These are phyloP conservation scores for Xerocomus spinulosus DNA, from an alignment of 768 basidiomycete genomes.

Conservation along the genomic window DNA sequence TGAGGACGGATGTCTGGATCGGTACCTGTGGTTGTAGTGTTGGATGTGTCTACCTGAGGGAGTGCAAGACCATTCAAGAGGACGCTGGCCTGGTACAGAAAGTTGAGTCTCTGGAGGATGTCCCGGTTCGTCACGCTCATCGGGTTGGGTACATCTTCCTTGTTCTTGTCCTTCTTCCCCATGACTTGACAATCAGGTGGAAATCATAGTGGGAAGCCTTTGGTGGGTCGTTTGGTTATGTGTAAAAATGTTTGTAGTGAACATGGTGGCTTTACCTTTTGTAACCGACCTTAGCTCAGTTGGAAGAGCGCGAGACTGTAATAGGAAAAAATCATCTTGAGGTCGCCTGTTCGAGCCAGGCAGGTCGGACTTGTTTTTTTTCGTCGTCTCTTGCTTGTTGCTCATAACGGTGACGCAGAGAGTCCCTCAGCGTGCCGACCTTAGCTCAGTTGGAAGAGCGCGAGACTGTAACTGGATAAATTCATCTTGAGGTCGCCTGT, in stretches of 20 bases:
- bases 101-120: conserved; percentile 78
- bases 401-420: too few species aligned
- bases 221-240: too few species aligned
- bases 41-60: neutral
- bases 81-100: conserved; percentile 76
- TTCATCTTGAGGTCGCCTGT: conserved; percentile 43
- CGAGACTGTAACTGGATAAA: conserved; percentile 39
- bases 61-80: conserved; percentile 46
- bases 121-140: conserved; percentile 63
- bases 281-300: conserved; percentile 34
- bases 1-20: neutral
- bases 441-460: conserved; percentile 49
- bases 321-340: conserved; percentile 35
- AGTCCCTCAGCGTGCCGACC: conserved; percentile 3
- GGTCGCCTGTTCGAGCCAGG: conserved; percentile 43
- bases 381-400: too few species aligned
- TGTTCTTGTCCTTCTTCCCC: conserved; percentile 66
- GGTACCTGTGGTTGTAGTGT: neutral
- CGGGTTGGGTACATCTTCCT: conserved; percentile 53
- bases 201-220: too few species aligned
- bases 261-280: too few species aligned
- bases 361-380: conserved; percentile 29
- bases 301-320: conserved; percentile 51
- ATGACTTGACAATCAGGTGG: conserved; percentile 32
- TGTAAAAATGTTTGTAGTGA: too few species aligned